Base-by-base conservation (phyloP, 2,329 filamentous ascomycete species). In the Penicillium sp. region DNA sequence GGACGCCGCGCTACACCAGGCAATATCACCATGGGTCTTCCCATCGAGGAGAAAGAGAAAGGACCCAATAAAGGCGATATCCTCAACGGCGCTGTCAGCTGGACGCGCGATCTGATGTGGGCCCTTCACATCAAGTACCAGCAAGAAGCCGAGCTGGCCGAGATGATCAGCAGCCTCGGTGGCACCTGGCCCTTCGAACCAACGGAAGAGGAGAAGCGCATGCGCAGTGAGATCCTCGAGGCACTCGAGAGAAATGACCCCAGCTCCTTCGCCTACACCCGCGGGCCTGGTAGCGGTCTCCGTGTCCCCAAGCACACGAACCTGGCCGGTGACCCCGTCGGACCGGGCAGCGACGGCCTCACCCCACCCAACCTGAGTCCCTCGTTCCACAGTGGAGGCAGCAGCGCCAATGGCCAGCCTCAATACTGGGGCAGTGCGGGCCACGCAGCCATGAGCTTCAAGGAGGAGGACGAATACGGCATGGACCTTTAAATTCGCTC, bases 31-130 rank as follows among this genome's bases (percentile, higher is more conserved):
- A 92, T 92, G 58, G 91, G 92, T 13, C 81, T 97, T 27, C 92
- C 94, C 0, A 82, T 95, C 31, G 94, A 99, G 64, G 94, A 97
- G 62, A 97, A 97, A 71, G 94, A 99, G 75, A 97, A 97, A 69
- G 94, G 94, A 0, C 94, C 94, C 5, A 97, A 97, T 79, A 99
- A 99, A 76, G 94, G 94, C 44, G 94, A 99, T 64, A 97, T 99
- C 53, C 86, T 99, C 63, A 97, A 97, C 67, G 92, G 94, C 27
- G 89, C 92, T 30, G 94, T 97, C 48, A 91, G 90, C 74, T 99
- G 94, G 94, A 96, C 90, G 55, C 85, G 92, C 57, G 94, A 99
- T 74, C 80, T 99, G 46, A 96, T 97, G 90, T 97, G 94, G 94
- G 87, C 95, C 76, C 78, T 96, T 53, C 86, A 96, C 67, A 81